phyloP scores from a whole-genome alignment of 345 rosid species.

The Gossypium rotundifolium region DNA sequence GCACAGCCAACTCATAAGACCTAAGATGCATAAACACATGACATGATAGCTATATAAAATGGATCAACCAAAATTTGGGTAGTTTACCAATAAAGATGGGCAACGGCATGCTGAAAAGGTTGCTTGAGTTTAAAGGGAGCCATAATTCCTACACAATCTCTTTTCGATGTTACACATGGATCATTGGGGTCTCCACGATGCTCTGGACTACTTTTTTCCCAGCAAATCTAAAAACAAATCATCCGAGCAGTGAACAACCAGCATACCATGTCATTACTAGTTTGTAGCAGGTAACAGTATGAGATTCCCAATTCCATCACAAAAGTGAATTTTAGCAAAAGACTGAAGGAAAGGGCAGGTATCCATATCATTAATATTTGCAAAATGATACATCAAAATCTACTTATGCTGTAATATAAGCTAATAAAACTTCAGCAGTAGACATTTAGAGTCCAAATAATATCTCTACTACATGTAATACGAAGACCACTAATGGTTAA shows the following conservation, averaged over 20 bases:
- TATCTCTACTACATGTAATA: neutral
- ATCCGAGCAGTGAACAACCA: constrained; percentile 17
- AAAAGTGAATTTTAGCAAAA: neutral
- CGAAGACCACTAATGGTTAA: neutral
- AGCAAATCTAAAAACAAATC: constrained; percentile 23
- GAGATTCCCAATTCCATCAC: neutral
- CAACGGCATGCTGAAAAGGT: constrained; percentile 41
- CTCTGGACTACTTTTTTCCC: constrained; percentile 27
- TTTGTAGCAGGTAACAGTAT: neutral
- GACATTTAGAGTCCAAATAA: neutral
- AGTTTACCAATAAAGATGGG: constrained; percentile 75
- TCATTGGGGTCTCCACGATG: constrained; percentile 73
- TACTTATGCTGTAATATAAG: neutral
- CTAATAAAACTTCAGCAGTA: neutral
- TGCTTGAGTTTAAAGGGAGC: constrained; percentile 76
- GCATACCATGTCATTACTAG: neutral
- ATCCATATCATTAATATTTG: constrained; percentile 7
- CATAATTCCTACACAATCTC: constrained; percentile 89
- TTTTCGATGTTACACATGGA: constrained; percentile 65
- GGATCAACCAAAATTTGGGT: neutral
- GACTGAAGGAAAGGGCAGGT: neutral
- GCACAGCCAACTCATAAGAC: neutral
- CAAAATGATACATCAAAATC: neutral
- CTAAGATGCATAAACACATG: constrained; percentile 21
- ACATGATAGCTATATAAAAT: neutral